phyloP scores from a whole-genome alignment of 352 stramenopile genomes.

The Phytophthora citricola region DNA sequence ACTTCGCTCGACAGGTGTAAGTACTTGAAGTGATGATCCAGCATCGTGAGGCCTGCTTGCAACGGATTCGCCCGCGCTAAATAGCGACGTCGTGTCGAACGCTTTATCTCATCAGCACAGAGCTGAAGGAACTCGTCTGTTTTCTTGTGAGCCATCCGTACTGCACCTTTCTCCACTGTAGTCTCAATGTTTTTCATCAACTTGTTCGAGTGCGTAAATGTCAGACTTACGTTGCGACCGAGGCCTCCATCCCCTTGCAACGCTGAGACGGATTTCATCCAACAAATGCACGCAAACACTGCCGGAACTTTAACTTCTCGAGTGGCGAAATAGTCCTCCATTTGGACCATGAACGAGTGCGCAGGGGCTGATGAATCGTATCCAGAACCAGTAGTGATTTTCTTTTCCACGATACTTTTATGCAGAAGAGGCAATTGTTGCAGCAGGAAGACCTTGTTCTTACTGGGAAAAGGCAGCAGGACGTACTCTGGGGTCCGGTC shows the following conservation, averaged over 20 bases:
- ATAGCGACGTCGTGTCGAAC: neutral
- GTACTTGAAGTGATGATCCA: constrained; percentile 39
- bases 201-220: constrained; percentile 30
- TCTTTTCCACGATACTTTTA: constrained; percentile 28
- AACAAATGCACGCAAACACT: constrained; percentile 41
- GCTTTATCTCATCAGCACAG: constrained; percentile 15
- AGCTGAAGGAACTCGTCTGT: constrained; percentile 14
- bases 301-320: constrained; percentile 29
- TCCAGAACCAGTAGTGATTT: constrained; percentile 7
- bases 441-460: constrained; percentile 20
- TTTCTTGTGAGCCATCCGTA: constrained; percentile 18
- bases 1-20: constrained; percentile 28
- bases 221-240: constrained; percentile 28
- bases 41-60: constrained; percentile 35
- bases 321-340: constrained; percentile 12
- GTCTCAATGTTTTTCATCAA: constrained; percentile 23
- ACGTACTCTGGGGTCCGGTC: constrained; percentile 13
- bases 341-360: constrained; percentile 8
- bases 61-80: constrained; percentile 36
- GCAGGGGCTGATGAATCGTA: constrained; percentile 13
- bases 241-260: constrained; percentile 34
- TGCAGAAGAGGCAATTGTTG: constrained; percentile 31
- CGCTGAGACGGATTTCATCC: constrained; percentile 38
- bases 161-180: constrained; percentile 23
- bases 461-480: constrained; percentile 15